phyloP scores from a whole-genome alignment of 1,139 yeast species.

The Zygotorulaspora mrakii region DNA sequence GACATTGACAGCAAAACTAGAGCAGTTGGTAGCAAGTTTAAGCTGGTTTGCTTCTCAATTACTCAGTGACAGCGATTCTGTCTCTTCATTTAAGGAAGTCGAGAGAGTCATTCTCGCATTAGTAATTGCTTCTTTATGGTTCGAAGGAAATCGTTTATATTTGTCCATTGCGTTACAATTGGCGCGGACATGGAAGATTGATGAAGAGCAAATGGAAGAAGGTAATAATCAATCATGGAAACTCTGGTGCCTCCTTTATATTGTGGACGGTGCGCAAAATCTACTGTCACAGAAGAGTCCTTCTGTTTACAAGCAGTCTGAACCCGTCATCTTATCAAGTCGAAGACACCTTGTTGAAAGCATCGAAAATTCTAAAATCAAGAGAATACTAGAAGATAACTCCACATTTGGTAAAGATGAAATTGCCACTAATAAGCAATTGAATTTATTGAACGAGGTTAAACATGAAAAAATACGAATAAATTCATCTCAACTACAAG shows the following conservation, averaged over 20 bases:
- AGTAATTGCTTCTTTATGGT: conserved; percentile 67
- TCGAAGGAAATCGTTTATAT: conserved; percentile 60
- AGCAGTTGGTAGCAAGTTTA: conserved; percentile 43
- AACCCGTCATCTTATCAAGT: conserved; percentile 27
- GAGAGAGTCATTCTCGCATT: conserved; percentile 49
- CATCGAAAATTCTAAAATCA: conserved; percentile 13
- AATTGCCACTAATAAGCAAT: conserved; percentile 17
- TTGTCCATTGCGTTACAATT: conserved; percentile 65
- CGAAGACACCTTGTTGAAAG: conserved; percentile 14
- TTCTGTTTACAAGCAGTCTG: conserved; percentile 48
- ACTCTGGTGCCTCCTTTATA: conserved; percentile 65
- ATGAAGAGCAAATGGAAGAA: conserved; percentile 12
- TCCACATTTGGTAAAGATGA: conserved; percentile 10
- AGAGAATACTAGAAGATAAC: conserved; percentile 17
- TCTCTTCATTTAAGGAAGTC: conserved; percentile 4
- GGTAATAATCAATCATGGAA: conserved; percentile 42
- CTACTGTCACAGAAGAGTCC: conserved; percentile 58
- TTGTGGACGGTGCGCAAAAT: conserved; percentile 68
- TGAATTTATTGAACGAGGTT: conserved; percentile 22
- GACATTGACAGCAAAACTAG: conserved; percentile 40
- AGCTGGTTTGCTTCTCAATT: conserved; percentile 38
- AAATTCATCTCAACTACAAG: conserved; percentile 39
- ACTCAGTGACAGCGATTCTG: conserved; percentile 11
- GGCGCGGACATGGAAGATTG: conserved; percentile 55
- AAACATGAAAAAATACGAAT: conserved; percentile 20